These are phyloP conservation scores for Syzygium jambos DNA, from an alignment of 345 rosid genomes.

Conservation along the genomic window DNA sequence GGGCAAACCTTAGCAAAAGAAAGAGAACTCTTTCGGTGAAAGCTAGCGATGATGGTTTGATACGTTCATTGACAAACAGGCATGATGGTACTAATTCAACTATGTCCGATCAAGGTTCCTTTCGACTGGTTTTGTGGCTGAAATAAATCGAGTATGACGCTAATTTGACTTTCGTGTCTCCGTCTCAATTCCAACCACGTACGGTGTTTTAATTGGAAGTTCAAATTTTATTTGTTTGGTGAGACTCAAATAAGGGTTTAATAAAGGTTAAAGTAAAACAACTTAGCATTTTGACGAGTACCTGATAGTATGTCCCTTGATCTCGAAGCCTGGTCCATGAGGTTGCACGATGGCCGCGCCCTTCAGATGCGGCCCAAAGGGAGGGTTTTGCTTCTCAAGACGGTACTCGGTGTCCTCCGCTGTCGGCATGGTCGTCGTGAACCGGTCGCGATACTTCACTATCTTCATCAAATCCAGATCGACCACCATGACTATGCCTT, in stretches of 20 bases:
- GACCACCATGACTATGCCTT: constrained; percentile 1
- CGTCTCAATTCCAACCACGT: background rate
- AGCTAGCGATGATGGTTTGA: background rate
- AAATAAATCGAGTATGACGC: background rate
- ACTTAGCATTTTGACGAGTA: background rate
- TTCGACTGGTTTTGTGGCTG: background rate
- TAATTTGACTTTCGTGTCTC: background rate
- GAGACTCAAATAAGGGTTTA: background rate
- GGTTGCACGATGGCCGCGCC: background rate
- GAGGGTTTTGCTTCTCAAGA: constrained; percentile 10
- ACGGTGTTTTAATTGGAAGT: background rate
- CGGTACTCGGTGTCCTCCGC: constrained; percentile 57
- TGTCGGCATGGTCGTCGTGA: constrained; percentile 38
- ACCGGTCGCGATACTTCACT: background rate
- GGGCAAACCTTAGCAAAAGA: background rate
- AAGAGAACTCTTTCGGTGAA: background rate
- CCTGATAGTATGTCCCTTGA: background rate
- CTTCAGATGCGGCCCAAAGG: constrained; percentile 9
- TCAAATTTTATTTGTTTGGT: background rate
- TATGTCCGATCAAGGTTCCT: background rate
- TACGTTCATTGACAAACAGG: background rate
- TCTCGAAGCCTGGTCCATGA: background rate
- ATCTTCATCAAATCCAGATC: background rate
- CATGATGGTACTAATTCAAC: background rate
- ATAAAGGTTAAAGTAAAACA: background rate